Evolutionary conservation across 352 stramenopile genomes (phyloP), one percentile per base, ranked within the genome.

Genomic region (Phytophthora cactorum): DNA sequence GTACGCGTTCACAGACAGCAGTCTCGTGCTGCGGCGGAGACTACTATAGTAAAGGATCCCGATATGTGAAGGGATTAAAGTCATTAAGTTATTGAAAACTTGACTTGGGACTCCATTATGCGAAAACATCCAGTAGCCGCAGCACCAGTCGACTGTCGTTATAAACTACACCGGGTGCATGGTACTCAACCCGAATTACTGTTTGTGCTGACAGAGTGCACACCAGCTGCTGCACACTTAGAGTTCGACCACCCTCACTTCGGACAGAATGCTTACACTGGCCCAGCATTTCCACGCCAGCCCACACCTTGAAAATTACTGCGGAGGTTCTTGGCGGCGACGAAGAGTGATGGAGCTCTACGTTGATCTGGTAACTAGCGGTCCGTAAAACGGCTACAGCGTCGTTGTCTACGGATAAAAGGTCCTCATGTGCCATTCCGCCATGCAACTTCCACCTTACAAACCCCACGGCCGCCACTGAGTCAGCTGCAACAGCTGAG

Each of bases 271-370:
- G 32, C 9, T 67, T 57, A 41, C 74, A 77, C 39, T 67, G 47
- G 17, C 69, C 59, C 5, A 77, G 27, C 8, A 73, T 22, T 27
- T 73, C 65, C 2, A 65, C 49, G 3, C 59, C 74, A 38, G 63
- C 59, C 70, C 66, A 83, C n/a, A 81, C 66, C 29, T 74, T 81
- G 45, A 79, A 83, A 34, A 81, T 65, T 14, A 71, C 52, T 11
- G 52, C 22, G 12, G 45, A 27, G 1, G 27, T 47, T 32, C 28
- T 15, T n/a, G n/a, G n/a, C 9, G 47, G 5, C 4, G 45, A 17
- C 29, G 28, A 36, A n/a, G 39, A 59, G 57, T 78, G 63, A 28
- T 73, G 52, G 7, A 83, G 50, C 45, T 83, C 72, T 1, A 79
- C 57, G 60, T 81, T 83, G 52, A 81, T 51, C 52, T 78, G 75